phyloP scores from a whole-genome alignment of 2,329 filamentous ascomycete species.

The Elsinoe ampelina region DNA sequence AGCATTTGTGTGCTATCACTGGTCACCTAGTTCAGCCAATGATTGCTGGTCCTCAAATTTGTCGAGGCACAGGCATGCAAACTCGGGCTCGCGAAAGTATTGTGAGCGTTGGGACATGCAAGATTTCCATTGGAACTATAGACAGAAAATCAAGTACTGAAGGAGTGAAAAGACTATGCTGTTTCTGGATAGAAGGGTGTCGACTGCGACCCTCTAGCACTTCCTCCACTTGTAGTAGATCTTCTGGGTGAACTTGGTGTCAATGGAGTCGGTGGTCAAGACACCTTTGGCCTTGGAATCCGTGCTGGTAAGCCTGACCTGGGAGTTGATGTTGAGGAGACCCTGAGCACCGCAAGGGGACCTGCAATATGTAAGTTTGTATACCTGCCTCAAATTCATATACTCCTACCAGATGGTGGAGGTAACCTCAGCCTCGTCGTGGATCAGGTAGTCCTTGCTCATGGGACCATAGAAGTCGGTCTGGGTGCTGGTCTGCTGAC shows the following conservation, averaged over 20 bases:
- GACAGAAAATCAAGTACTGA: background rate
- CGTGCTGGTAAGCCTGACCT: conserved; percentile 12
- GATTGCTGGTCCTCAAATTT: no score
- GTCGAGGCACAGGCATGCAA: no score
- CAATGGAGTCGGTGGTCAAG: conserved; percentile 14
- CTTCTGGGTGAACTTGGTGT: conserved; percentile 14
- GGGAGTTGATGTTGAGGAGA: conserved; percentile 11
- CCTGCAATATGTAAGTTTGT: background rate
- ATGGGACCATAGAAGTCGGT: conserved; percentile 12
- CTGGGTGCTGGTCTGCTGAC: conserved; percentile 22
- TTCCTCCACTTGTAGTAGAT: conserved; percentile 15
- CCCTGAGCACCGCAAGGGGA: conserved; percentile 21
- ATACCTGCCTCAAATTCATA: background rate
- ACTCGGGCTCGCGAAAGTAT: no score
- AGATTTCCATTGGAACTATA: background rate
- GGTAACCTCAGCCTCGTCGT: conserved; percentile 12
- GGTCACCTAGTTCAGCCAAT: no score
- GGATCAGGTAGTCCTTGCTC: conserved; percentile 13
- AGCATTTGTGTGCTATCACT: no score
- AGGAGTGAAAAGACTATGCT: no score
- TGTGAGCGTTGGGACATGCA: no score
- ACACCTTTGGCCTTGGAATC: conserved; percentile 7
- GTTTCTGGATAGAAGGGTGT: no score
- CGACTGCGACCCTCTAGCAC: conserved; percentile 3
- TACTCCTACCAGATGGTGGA: conserved; percentile 8